A percentile compares a stretch with the other conserved stretches of the same genome.
These are phyloP conservation scores for Solanum virginianum DNA, from an alignment of 257 asterid species.

Conservation along the genomic window DNA sequence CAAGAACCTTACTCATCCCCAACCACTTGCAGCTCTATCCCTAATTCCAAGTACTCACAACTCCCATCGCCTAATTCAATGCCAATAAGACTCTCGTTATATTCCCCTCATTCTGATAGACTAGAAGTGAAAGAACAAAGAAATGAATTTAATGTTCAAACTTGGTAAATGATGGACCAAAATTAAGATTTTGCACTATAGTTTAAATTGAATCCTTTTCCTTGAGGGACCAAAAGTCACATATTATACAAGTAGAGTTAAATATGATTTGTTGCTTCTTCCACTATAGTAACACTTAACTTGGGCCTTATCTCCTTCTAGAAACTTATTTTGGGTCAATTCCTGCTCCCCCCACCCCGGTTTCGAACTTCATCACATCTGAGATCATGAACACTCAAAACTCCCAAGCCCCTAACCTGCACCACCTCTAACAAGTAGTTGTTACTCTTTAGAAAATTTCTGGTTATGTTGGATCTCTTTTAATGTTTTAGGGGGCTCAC, in stretches of 20 bases:
- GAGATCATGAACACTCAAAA: neutral
- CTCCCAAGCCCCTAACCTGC: neutral
- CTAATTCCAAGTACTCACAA: neutral
- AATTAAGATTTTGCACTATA: neutral
- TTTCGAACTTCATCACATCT: neutral
- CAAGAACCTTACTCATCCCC: neutral
- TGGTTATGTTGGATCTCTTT: neutral
- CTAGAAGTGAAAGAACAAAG: neutral
- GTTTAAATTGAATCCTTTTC: neutral
- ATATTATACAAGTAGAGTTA: neutral
- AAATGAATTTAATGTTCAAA: neutral
- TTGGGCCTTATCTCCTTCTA: neutral
- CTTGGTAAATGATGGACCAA: neutral
- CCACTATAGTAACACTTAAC: neutral
- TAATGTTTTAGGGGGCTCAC: neutral
- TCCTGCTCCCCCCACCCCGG: neutral
- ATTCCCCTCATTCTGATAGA: neutral
- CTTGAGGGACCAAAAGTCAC: neutral
- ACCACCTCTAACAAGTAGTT: neutral
- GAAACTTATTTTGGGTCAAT: neutral
- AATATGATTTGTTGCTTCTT: neutral
- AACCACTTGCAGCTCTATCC: neutral
- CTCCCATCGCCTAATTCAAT: neutral
- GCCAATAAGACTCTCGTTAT: neutral
- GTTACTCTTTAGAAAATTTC: neutral